Base-by-base conservation (phyloP, 495 filamentous ascomycete genomes). In the Aspergillus heteromorphus region DNA sequence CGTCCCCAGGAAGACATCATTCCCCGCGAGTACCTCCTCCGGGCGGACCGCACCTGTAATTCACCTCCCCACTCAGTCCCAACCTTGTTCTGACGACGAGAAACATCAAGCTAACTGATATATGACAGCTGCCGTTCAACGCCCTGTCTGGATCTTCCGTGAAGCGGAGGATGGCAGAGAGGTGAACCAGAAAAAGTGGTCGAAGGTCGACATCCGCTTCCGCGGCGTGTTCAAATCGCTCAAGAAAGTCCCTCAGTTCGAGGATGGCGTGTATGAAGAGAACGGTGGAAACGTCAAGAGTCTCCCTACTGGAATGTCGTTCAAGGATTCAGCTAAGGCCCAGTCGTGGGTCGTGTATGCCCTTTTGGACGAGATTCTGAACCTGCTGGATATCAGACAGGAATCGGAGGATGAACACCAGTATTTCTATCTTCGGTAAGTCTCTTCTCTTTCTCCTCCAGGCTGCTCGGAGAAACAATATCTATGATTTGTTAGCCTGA, bases 271-370 rank as follows among this genome's bases (percentile, higher is more conserved):
- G 18, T 69, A 64, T 36, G 55, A 61, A 42, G 49, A 63, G 31
- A 61, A 54, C 0, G 53, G 51, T 8, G 59, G 51, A 14, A 7
- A n/a, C 5, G 21, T 50, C 2, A 13, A 21, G 0, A 47, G 18
- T 19, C 21, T n/a, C n/a, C 31, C 34, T 3, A 29, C 51, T 0
- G 48, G 45, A 43, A 7, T 27, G 9, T 29, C 54, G 17, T 53
- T 62, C 34, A 23, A 49, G 0, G 45, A 56, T 0, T 54, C 53
- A 1, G 20, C 30, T 6, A 54, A 54, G n/a, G 48, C 53, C 8
- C 68, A 71, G 48, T 58, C 54, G 0, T 58, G 69, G 42, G 65
- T 63, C 1, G 30, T 68, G 13, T 71, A 68, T 50, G 63, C 63
- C 29, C 60, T 71, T 23, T n/a, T 71, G 31, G 54, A 60, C n/a